Base-by-base conservation (phyloP, 73 alveolate species). In the Urostyla sp. region DNA sequence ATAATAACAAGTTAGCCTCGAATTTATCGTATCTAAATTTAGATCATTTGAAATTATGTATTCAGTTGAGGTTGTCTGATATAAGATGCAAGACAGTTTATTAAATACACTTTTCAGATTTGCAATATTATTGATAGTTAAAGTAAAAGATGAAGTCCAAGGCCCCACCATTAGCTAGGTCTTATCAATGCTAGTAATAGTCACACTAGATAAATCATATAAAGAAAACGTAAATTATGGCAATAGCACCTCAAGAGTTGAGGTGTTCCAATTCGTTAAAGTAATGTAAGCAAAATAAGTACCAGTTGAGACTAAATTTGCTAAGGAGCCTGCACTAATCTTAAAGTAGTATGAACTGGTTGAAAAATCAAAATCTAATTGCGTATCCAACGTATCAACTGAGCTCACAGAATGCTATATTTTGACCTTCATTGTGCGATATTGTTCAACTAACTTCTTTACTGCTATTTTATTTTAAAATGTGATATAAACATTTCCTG, bases 101-200 rank as follows among this genome's bases (percentile, higher is more conserved):
- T 28, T 66, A 43, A 15, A 44, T 1, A 37, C 27, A 7, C 46
- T 16, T 5, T 21, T 4, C 3, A 28, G 34, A 30, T 40, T 3
- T 13, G 67, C 44, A 13, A 66, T 31, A 37, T 37, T 24, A 1
- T 21, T 31, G 4, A 66, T 24, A 2, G 37, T 8, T 20, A 66
- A 1, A 13, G 49, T 21, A 26, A 66, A 11, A 27, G 37, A 4
- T 16, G 67, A 31, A 6, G 44, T 37, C 80, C 80, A 66, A 6
- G 80, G 80, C 4, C 80, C 80, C 20, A 63, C 46, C 8, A 66
- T 16, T 10, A 66, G 11, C 52, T 66, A 4, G 27, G 36, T 3
- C 27, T 28, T 30, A 59, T 59, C 76, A 7, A 27, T 36, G 24
- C 56, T 30, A 15, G 8, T 32, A 2, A 59, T 59, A 59, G 2